A percentile compares a stretch with the other conserved stretches of the same genome.
These are phyloP conservation scores for Eimeria necatrix DNA, from an alignment of 169 alveolate species.

Conservation along the genomic window DNA sequence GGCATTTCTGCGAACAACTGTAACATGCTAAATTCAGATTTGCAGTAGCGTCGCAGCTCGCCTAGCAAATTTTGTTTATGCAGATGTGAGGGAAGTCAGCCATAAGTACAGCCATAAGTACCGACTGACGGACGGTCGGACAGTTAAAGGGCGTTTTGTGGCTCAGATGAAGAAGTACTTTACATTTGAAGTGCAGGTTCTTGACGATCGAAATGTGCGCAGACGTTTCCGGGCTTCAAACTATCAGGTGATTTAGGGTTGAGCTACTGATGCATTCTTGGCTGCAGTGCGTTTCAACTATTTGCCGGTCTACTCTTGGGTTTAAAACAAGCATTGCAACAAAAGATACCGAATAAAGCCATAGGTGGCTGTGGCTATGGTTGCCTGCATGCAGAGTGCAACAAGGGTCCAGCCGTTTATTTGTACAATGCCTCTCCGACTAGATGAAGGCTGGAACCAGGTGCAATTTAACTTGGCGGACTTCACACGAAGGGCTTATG, in stretches of 20 bases:
- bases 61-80: background rate
- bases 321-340: no score
- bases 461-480: slow-evolving; percentile 97
- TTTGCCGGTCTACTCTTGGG: no score
- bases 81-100: background rate
- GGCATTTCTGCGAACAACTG: no score
- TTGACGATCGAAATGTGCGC: slow-evolving; percentile 97
- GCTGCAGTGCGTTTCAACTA: no score
- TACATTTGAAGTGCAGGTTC: slow-evolving; percentile 97
- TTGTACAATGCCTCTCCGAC: slow-evolving; percentile 98
- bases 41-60: no score
- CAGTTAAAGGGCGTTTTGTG: background rate
- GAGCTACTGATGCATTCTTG: background rate
- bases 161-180: slow-evolving; percentile 95
- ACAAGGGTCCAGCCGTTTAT: slow-evolving; percentile 98
- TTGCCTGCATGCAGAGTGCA: slow-evolving; percentile 83
- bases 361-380: background rate
- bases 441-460: slow-evolving; percentile 98
- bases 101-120: background rate
- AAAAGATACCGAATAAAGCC: background rate
- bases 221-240: slow-evolving; percentile 98
- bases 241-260: slow-evolving; percentile 91
- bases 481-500: slow-evolving; percentile 98
- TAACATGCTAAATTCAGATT: no score
- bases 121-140: background rate